Percentiles rank a stretch among this genome's conserved stretches.
phyloP scores from a whole-genome alignment of 495 filamentous ascomycete genomes.

The Penicillium arizonense region DNA sequence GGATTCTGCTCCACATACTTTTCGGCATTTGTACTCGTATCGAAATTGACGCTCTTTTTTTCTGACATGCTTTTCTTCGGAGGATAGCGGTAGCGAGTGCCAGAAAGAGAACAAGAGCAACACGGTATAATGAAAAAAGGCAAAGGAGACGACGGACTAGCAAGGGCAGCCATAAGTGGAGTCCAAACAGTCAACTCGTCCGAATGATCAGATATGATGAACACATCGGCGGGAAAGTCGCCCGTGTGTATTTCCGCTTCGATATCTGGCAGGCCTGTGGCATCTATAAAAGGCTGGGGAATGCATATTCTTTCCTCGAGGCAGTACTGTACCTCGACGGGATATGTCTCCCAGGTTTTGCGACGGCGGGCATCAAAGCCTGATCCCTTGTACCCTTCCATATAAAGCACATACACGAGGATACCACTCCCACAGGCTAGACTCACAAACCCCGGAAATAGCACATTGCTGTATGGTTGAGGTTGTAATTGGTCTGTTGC shows the following conservation, averaged over 20 bases:
- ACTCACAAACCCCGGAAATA: constrained; percentile 90
- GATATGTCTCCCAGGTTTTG: constrained; percentile 80
- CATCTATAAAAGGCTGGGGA: constrained; percentile 55
- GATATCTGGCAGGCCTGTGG: constrained; percentile 11
- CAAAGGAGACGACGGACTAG: constrained; percentile 45
- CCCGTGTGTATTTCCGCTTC: constrained; percentile 60
- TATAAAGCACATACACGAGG: constrained; percentile 77
- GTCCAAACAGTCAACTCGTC: constrained; percentile 97
- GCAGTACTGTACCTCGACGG: constrained; percentile 45
- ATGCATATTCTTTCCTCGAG: constrained; percentile 74
- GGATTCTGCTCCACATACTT: constrained; percentile 19
- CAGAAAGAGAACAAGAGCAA: constrained; percentile 85
- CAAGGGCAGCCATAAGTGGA: constrained; percentile 76
- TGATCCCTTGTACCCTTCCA: constrained; percentile 82
- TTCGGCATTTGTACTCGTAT: background rate
- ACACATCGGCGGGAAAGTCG: constrained; percentile 70
- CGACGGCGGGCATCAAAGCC: constrained; percentile 85
- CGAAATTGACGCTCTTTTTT: background rate
- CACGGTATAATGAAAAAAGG: constrained; percentile 93
- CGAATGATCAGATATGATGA: constrained; percentile 95
- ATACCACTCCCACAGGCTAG: constrained; percentile 95
- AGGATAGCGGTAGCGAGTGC: constrained; percentile 68
- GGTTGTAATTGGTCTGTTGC: constrained; percentile 11
- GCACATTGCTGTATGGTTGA: constrained; percentile 1
- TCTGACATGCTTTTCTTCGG: constrained; percentile 32